Evolutionary conservation across 352 stramenopile species (phyloP), one percentile per base, ranked within the genome.

Genomic region (Phytopythium chamaehyphon): DNA sequence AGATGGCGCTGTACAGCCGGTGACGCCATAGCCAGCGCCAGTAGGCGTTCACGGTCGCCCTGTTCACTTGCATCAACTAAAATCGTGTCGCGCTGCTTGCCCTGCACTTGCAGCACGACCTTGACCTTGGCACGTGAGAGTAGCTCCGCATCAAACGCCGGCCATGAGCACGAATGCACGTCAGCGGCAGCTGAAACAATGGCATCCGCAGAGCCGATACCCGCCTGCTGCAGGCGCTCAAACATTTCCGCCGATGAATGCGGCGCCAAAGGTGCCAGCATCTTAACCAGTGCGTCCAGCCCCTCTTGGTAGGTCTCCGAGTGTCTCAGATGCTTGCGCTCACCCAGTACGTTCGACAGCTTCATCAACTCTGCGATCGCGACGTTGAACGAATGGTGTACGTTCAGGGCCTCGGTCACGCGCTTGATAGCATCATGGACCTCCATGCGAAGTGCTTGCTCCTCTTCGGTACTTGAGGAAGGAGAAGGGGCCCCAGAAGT

Each of bases 301-400:
- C 71, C 58, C 38, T 86, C 59, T 42, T 74, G 65, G 54, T 83
- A 94, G 18, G 59, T 67, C 10, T 39, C 37, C 31, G 76, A 70
- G 14, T 77, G 63, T 22, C 62, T 40, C 18, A 74, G 39, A 24
- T 51, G 45, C 36, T 72, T 69, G 36, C 60, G 51, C 23, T 92
- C 75, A 40, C 75, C 77, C 49, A 96, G 65, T 35, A 72, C 38
- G 54, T 96, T 96, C 22, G 83, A 92, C 21, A 96, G 73, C 71
- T 96, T 96, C 86, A 96, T 96, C 14, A 96, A 74, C 62, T 96
- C 84, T 7, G 86, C 86, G 56, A 96, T 93, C 42, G 84, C 84
- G 19, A 96, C 85, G 54, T 95, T 95, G 61, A 96, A 96, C 37
- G 84, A 85, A 59, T 94, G 82, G 51, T 80, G 76, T 40, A 82